Base-by-base conservation (phyloP, 139 green algal genomes). In the Haematococcus lacustris region DNA sequence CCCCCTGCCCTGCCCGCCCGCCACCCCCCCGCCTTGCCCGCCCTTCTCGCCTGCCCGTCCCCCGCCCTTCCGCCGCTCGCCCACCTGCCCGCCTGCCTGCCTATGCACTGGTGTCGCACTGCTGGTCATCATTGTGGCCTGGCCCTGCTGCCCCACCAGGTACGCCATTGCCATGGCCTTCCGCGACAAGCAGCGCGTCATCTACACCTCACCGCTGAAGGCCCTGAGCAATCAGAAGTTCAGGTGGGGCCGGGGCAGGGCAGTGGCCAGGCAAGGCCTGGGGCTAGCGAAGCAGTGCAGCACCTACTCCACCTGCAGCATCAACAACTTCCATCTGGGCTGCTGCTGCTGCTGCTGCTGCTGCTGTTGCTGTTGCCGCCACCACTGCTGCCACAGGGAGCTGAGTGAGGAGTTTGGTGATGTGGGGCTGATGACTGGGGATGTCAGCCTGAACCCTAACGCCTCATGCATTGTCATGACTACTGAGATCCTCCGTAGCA, bases 171-270 rank as follows among this genome's bases (percentile, higher is more conserved):
- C 91, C 39, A 88, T 89, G 78, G 43, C 89, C 3, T 83, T 92
- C 35, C 76, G 85, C 0, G 74, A 89, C 51, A 83, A 88, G 30
- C 88, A 94, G 77, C 80, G 87, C 13, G 90, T 98, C 21, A 86
- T 98, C 0, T 98, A 98, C 87, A 98, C 94, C 47, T 96, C 89
- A 1, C 94, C 94, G 1, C 69, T 98, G 1, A 98, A 98, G 82
- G 93, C 93, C 4, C 88, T 98, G 59, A 91, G 77, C 83, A 98
- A 98, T 83, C 94, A 98, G 74, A 99, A 99, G 82, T 99, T 89
- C 71, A 76, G 78, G 73, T 78, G 51, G 2, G 68, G 21, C 63
- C 7, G 32, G 71, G 0, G 4, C 23, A 50, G 50, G 34, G 1
- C 3, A 17, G n/a, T 75, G 70, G 38, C 2, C 38, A 37, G 35